Evolutionary conservation across 805 yeast species (phyloP).

Genomic region (Naumovozyma dairenensis): DNA sequence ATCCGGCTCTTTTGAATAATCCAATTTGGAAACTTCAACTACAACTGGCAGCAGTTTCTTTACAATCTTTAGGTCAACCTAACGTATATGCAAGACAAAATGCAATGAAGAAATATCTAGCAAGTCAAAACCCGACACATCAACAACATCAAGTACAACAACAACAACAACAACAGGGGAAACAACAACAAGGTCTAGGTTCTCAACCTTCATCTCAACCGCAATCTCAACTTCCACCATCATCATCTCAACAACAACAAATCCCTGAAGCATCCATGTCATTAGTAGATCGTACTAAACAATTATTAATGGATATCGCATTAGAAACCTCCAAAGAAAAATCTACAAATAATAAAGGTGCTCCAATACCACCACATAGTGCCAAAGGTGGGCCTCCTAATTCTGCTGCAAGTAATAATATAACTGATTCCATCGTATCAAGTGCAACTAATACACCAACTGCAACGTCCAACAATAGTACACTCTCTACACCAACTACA

Average conservation of each 20-base stretch:
- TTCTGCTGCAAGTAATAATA: neutral
- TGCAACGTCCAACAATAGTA: conserved; percentile 16
- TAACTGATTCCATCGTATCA: conserved; percentile 5
- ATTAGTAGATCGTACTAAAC: conserved; percentile 27
- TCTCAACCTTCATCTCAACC: neutral
- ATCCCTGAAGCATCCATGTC: conserved; percentile 24
- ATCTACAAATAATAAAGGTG: neutral
- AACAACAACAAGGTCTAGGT: neutral
- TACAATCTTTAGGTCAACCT: conserved; percentile 29
- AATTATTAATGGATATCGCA: conserved; percentile 26
- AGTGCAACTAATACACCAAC: conserved; percentile 11
- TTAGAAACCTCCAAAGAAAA: conserved; percentile 8
- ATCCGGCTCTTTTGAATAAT: conserved; percentile 24
- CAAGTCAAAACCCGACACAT: conserved; percentile 15
- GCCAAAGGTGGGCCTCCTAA: conserved; percentile 1
- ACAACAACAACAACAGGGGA: conserved; percentile 7
- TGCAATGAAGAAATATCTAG: conserved; percentile 28
- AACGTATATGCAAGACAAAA: conserved; percentile 31
- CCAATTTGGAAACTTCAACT: conserved; percentile 31
- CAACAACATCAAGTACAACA: conserved; percentile 10
- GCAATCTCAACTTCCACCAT: conserved; percentile 3
- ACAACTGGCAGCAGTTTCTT: conserved; percentile 26
- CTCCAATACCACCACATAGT: neutral
- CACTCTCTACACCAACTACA: conserved; percentile 27
- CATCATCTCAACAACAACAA: conserved; percentile 13